A percentile compares a stretch with the other conserved stretches of the same genome.
These are phyloP conservation scores for Epichloe glyceriae DNA, from an alignment of 2,329 filamentous ascomycete genomes.

Conservation along the genomic window DNA sequence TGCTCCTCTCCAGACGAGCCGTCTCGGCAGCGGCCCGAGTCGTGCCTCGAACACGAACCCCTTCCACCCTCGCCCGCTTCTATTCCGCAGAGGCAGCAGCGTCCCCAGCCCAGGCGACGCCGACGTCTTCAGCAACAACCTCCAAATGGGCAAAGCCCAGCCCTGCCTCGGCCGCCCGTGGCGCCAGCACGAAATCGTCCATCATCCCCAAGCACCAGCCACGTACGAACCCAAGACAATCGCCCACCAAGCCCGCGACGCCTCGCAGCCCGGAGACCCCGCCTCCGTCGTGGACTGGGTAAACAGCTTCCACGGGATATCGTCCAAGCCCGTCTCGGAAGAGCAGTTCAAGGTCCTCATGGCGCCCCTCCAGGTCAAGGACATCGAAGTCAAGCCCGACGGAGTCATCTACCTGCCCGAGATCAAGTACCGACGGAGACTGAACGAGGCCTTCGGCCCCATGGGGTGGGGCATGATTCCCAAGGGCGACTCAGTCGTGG, in stretches of 20 bases:
- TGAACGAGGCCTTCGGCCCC: constrained; percentile 86
- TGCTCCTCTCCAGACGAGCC: constrained; percentile 16
- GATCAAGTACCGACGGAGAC: constrained; percentile 88
- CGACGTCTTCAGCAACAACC: background rate
- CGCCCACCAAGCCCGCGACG: constrained; percentile 5
- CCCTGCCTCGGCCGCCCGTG: background rate
- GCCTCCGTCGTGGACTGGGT: constrained; percentile 55
- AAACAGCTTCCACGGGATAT: constrained; percentile 70
- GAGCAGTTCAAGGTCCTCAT: constrained; percentile 59
- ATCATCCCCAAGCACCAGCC: background rate
- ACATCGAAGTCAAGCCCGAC: constrained; percentile 96
- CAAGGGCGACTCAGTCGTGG: constrained; percentile 71
- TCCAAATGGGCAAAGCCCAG: constrained; percentile 3
- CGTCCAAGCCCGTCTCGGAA: constrained; percentile 53
- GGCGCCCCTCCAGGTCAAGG: constrained; percentile 51
- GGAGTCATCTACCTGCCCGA: constrained; percentile 93
- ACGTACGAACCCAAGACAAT: constrained; percentile 10
- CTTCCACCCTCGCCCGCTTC: constrained; percentile 10
- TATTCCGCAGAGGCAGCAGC: constrained; percentile 13
- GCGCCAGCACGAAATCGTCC: background rate
- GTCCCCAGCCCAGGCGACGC: background rate
- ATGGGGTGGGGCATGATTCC: constrained; percentile 93
- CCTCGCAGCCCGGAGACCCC: background rate
- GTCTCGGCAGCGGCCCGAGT: constrained; percentile 11
- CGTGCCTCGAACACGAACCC: constrained; percentile 7